Conservation (phyloP, 129 eudicot species). For the Tagetes patula region DNA sequence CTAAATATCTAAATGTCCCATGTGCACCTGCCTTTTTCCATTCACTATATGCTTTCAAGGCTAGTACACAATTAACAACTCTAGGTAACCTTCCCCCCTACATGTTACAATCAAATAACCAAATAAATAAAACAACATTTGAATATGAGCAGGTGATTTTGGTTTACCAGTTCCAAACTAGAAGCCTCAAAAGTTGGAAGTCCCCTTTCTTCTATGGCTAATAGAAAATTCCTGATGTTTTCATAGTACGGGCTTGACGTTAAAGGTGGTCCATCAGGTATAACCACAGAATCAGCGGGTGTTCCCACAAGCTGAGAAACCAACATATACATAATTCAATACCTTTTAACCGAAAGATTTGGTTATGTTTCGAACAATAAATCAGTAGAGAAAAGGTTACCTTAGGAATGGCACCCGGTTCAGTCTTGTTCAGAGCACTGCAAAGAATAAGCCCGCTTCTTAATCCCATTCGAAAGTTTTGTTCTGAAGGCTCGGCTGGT, state of each 20-base stretch:
- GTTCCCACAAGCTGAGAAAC: slow-evolving; percentile 58
- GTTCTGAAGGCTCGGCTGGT: slow-evolving; percentile 94
- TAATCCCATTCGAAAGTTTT: slow-evolving; percentile 72
- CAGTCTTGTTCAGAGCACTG: slow-evolving; percentile 72
- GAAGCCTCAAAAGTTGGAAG: slow-evolving; percentile 85
- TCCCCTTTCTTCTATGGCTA: slow-evolving; percentile 56
- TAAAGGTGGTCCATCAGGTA: slow-evolving; percentile 90
- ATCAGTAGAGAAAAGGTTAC: slow-evolving; percentile 33
- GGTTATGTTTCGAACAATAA: neutral
- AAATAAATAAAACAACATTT: neutral
- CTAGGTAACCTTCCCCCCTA: slow-evolving; percentile 81
- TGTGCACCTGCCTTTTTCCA: slow-evolving; percentile 71
- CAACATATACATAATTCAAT: slow-evolving; percentile 6
- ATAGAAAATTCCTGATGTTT: slow-evolving; percentile 73
- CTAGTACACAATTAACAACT: slow-evolving; percentile 76
- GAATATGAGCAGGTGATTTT: neutral
- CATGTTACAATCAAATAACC: slow-evolving; percentile 8
- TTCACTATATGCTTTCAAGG: slow-evolving; percentile 62
- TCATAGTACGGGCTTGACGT: slow-evolving; percentile 74
- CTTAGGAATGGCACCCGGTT: slow-evolving; percentile 65
- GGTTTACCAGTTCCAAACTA: slow-evolving; percentile 72
- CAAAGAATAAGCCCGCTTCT: slow-evolving; percentile 87
- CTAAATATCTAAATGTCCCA: slow-evolving; percentile 57
- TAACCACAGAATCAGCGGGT: slow-evolving; percentile 50
- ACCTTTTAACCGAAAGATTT: neutral